Evolutionary conservation across 2,329 filamentous ascomycete species (phyloP).

Genomic region (Sordariomycetes sp.): DNA sequence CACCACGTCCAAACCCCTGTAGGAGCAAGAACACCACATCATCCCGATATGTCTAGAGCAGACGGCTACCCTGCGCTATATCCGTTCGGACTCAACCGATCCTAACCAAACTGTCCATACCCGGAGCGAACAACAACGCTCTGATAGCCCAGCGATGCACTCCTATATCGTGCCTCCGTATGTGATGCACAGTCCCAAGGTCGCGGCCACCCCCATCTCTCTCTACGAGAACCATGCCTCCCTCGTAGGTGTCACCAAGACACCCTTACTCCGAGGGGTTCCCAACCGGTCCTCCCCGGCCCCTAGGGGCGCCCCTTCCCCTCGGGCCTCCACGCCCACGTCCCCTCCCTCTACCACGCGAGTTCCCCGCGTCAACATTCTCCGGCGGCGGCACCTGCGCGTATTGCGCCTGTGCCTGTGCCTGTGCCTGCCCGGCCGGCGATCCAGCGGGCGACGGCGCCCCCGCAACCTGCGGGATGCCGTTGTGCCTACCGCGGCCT

Average conservation of each 20-base stretch:
- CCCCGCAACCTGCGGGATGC: constrained; percentile 9
- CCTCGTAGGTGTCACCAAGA: not conserved
- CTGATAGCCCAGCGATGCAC: too few species aligned
- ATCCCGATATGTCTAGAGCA: too few species aligned
- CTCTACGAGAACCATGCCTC: not conserved
- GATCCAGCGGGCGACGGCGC: constrained; percentile 5
- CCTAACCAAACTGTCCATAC: too few species aligned
- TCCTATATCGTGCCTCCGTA: too few species aligned
- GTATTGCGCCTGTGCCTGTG: constrained; percentile 27
- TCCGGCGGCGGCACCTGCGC: constrained; percentile 51
- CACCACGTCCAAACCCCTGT: not conserved
- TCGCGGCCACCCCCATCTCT: not conserved
- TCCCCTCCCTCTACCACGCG: constrained; percentile 23
- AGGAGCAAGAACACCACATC: not conserved
- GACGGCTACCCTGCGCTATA: too few species aligned
- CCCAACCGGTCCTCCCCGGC: constrained; percentile 10
- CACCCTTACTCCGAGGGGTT: not conserved
- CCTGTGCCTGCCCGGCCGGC: not conserved
- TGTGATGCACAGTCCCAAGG: not conserved
- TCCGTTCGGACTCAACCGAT: too few species aligned
- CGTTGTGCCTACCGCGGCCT: constrained; percentile 17
- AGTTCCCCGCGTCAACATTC: constrained; percentile 33
- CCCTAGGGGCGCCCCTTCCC: constrained; percentile 18
- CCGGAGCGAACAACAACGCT: too few species aligned
- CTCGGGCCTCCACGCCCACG: constrained; percentile 24